Conservation (phyloP, 2,329 filamentous ascomycete genomes). For the Monosporascus sp. region DNA sequence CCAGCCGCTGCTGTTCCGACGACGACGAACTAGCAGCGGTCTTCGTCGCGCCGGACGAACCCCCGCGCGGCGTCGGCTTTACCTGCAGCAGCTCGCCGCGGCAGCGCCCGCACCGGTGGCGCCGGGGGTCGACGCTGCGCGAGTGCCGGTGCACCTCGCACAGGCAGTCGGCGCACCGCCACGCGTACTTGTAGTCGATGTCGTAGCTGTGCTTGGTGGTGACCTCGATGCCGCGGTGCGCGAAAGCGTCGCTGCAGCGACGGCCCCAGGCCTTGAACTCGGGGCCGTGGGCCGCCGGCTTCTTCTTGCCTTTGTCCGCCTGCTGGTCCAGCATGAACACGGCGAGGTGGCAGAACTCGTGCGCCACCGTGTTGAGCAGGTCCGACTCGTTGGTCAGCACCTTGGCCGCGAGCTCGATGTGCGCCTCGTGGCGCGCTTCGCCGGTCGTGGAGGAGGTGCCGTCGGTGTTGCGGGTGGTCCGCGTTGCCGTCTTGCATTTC, state of each 20-base stretch:
- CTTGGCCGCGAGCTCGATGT: conserved; percentile 84
- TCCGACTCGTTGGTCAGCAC: conserved; percentile 74
- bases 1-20: too few species aligned
- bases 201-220: conserved; percentile 87
- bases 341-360: conserved; percentile 92
- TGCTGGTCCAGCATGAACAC: conserved; percentile 82
- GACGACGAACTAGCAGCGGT: background rate
- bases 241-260: conserved; percentile 52
- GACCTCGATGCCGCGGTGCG: conserved; percentile 62
- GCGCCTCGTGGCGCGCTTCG: conserved; percentile 58
- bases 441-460: conserved; percentile 20
- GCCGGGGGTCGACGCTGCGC: conserved; percentile 70
- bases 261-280: conserved; percentile 75
- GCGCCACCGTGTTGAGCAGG: conserved; percentile 84
- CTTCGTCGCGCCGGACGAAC: conserved; percentile 6
- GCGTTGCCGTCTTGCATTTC: conserved; percentile 51
- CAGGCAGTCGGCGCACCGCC: conserved; percentile 68
- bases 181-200: conserved; percentile 90
- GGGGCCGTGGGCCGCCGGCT: conserved; percentile 66
- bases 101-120: conserved; percentile 74
- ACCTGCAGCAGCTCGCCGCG: conserved; percentile 67
- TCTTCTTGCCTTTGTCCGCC: conserved; percentile 29
- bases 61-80: conserved; percentile 64
- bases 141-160: conserved; percentile 78
- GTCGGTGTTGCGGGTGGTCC: conserved; percentile 26